These are phyloP conservation scores for Euphorbia neoarborescens DNA, from an alignment of 441 rosid species.

Conservation along the genomic window DNA sequence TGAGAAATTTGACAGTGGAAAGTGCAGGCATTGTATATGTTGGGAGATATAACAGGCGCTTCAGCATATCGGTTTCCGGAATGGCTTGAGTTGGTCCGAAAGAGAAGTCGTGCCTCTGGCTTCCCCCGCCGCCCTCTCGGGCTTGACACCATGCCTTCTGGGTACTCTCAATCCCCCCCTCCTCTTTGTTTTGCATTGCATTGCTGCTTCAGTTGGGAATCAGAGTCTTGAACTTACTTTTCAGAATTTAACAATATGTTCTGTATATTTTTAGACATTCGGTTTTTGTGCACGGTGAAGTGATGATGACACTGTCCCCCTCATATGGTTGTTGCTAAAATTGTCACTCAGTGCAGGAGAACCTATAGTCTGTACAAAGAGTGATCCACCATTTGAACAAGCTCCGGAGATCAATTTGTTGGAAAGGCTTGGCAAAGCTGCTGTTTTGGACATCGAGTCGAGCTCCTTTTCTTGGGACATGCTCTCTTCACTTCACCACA, in stretches of 20 bases:
- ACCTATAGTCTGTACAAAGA: slow-evolving; percentile 38
- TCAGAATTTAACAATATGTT: background rate
- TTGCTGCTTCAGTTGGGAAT: background rate
- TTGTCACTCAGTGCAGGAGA: slow-evolving; percentile 54
- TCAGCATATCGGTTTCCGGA: slow-evolving; percentile 78
- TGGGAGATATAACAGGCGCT: slow-evolving; percentile 93
- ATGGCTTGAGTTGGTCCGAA: slow-evolving; percentile 99
- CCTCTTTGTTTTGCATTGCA: slow-evolving; percentile 2
- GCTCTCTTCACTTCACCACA: slow-evolving; percentile 94
- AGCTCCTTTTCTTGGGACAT: slow-evolving; percentile 69
- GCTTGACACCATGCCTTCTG: slow-evolving; percentile 42
- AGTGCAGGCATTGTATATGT: slow-evolving; percentile 85
- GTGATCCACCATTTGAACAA: slow-evolving; percentile 42
- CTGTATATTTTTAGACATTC: background rate
- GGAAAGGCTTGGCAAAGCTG: slow-evolving; percentile 91
- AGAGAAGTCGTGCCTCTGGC: slow-evolving; percentile 84
- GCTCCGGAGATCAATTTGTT: slow-evolving; percentile 62
- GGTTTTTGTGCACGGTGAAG: background rate
- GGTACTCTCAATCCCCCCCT: slow-evolving; percentile 25
- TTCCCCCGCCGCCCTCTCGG: slow-evolving; percentile 72
- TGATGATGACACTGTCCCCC: background rate
- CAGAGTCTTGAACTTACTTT: background rate
- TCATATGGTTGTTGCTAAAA: slow-evolving; percentile 13
- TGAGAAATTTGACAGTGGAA: background rate
- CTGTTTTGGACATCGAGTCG: slow-evolving; percentile 57